A percentile compares a stretch with the other conserved stretches of the same genome.
Conservation (phyloP, 345 rosid species). For the Carallia brachiata region DNA sequence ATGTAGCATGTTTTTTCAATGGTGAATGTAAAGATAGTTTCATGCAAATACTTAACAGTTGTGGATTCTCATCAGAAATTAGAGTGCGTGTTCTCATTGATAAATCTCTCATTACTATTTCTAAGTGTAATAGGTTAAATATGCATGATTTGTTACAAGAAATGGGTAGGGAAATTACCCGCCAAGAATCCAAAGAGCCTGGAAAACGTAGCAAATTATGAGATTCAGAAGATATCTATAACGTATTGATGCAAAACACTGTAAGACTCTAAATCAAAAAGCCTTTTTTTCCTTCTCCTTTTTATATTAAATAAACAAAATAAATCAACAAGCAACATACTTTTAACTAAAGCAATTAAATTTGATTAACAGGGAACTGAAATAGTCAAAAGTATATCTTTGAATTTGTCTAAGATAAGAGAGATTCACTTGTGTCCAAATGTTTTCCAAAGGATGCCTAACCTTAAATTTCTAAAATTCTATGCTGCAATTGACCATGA, state of each 20-base stretch:
- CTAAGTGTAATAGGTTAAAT: background rate
- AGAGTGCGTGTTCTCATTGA: conserved; percentile 7
- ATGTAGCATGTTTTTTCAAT: conserved; percentile 21
- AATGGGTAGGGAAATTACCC: conserved; percentile 18
- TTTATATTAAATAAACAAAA: too few relatives aligned
- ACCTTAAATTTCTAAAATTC: background rate
- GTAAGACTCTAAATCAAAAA: background rate
- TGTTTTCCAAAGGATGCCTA: background rate
- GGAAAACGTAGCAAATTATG: conserved; percentile 23
- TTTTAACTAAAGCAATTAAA: background rate
- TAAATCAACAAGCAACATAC: background rate
- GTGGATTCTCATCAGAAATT: background rate
- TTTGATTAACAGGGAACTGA: background rate
- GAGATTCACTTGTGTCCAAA: background rate
- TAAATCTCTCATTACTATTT: conserved; percentile 9
- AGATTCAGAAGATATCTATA: conserved; percentile 10
- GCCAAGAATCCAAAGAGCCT: conserved; percentile 12
- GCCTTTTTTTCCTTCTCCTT: background rate
- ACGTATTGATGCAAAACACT: conserved; percentile 9
- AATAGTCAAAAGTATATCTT: background rate
- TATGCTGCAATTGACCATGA: background rate
- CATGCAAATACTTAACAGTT: conserved; percentile 6
- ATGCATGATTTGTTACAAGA: conserved; percentile 26
- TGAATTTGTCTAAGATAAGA: background rate
- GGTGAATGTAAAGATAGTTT: conserved; percentile 13